Evolutionary conservation across 2,329 filamentous ascomycete genomes (phyloP).

Genomic region (Alternaria dauci): DNA sequence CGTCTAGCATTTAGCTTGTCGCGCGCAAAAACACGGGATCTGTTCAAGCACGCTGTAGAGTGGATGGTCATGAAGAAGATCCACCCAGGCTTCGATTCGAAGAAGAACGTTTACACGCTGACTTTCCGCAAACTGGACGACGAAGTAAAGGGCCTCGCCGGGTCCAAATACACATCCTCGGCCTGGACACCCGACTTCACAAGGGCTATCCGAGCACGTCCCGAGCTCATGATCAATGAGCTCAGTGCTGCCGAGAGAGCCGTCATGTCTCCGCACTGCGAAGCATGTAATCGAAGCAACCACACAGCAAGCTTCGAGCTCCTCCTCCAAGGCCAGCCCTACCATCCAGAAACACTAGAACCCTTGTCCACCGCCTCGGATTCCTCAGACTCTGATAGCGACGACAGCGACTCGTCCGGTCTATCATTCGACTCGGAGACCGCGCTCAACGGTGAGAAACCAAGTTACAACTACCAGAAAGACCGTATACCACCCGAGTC

Average conservation of each 20-base stretch:
- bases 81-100: constrained; percentile 72
- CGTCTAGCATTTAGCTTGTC: constrained; percentile 76
- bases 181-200: constrained; percentile 74
- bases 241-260: constrained; percentile 21
- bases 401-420: constrained; percentile 21
- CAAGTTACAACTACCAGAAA: constrained; percentile 36
- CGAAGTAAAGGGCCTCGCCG: constrained; percentile 72
- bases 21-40: constrained; percentile 72
- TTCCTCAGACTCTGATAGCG: constrained; percentile 25
- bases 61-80: constrained; percentile 85
- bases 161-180: constrained; percentile 75
- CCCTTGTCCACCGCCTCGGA: constrained; percentile 62
- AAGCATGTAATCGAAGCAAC: constrained; percentile 73
- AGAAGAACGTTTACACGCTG: constrained; percentile 70
- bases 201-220: constrained; percentile 71
- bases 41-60: constrained; percentile 77
- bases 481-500: constrained; percentile 40
- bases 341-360: constrained; percentile 71
- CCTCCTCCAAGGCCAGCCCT: constrained; percentile 70
- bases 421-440: constrained; percentile 33
- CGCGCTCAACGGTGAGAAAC: constrained; percentile 33
- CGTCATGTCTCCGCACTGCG: constrained; percentile 58
- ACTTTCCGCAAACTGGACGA: constrained; percentile 77
- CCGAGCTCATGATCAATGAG: constrained; percentile 59
- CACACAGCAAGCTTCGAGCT: constrained; percentile 74